Percentiles rank a stretch among this genome's conserved stretches.
Evolutionary conservation across 1,284 basidiomycete genomes (phyloP).

Genomic region (Pyrrhoderma noxium): DNA sequence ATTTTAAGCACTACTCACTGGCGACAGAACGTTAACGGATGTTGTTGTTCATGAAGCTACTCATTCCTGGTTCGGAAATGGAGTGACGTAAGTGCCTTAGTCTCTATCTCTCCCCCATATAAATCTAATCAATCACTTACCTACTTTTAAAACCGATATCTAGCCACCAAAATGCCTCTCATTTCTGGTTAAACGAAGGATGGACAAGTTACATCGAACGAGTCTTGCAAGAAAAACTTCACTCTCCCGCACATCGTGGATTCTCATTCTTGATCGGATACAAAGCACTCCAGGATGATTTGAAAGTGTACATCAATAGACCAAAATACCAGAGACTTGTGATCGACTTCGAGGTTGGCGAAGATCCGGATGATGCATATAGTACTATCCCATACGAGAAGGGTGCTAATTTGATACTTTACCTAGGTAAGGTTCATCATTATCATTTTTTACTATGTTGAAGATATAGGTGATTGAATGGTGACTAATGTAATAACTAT

Average conservation of each 20-base stretch:
- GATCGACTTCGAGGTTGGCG: constrained; percentile 76
- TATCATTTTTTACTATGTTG: too few species aligned
- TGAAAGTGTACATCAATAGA: constrained; percentile 50
- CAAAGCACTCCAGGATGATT: constrained; percentile 66
- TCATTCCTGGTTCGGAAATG: constrained; percentile 85
- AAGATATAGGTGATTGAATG: too few species aligned
- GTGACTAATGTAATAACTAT: neutral
- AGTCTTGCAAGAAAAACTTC: constrained; percentile 66
- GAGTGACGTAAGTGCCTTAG: constrained; percentile 55
- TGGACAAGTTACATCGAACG: constrained; percentile 96
- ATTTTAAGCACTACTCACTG: constrained; percentile 61
- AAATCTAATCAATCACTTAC: neutral
- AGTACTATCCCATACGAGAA: constrained; percentile 69
- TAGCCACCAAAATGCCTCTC: constrained; percentile 63
- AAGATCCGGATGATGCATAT: constrained; percentile 84
- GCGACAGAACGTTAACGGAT: constrained; percentile 81
- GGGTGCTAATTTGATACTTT: constrained; percentile 63
- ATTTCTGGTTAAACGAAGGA: constrained; percentile 92
- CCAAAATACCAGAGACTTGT: constrained; percentile 83
- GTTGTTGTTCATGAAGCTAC: constrained; percentile 77
- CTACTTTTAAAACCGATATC: neutral
- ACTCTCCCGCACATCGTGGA: constrained; percentile 75
- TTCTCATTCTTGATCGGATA: constrained; percentile 76
- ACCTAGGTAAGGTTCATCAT: constrained; percentile 35
- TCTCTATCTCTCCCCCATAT: neutral